phyloP scores from a whole-genome alignment of 805 yeast genomes.

The Pichia nanzhaoensis region DNA sequence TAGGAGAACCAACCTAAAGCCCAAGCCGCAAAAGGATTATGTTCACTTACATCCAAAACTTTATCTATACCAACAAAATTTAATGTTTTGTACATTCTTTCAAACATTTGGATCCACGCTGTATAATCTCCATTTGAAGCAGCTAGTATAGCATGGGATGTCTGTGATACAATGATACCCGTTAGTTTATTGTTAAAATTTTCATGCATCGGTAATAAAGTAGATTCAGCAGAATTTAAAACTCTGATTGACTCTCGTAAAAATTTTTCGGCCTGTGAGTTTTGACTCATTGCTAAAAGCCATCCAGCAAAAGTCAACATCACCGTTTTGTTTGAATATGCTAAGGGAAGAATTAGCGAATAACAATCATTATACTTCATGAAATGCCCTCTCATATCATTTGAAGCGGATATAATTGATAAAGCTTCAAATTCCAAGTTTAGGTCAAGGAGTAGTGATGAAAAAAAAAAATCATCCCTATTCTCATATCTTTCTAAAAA shows the following conservation, averaged over 20 bases:
- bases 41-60: background rate
- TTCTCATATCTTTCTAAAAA: no score
- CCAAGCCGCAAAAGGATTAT: background rate
- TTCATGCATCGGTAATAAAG: no score
- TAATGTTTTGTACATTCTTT: background rate
- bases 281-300: background rate
- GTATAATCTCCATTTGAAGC: slow-evolving; percentile 1
- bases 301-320: slow-evolving; percentile 6
- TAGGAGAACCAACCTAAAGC: slow-evolving; percentile 3
- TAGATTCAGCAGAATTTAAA: background rate
- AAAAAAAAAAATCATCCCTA: background rate
- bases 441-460: background rate
- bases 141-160: background rate
- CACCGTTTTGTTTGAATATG: slow-evolving; percentile 1
- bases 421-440: slow-evolving; percentile 3
- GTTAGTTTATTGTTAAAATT: background rate
- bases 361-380: slow-evolving; percentile 1
- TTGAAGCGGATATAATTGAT: slow-evolving; percentile 1
- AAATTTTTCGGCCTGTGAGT: background rate
- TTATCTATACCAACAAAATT: background rate
- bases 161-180: background rate
- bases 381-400: background rate
- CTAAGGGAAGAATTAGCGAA: background rate
- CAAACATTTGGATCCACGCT: slow-evolving; percentile 1
- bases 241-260: background rate